Percentiles rank a stretch among this genome's conserved stretches.
Conservation (phyloP, 2,329 filamentous ascomycete species). For the Alternaria dauci region DNA sequence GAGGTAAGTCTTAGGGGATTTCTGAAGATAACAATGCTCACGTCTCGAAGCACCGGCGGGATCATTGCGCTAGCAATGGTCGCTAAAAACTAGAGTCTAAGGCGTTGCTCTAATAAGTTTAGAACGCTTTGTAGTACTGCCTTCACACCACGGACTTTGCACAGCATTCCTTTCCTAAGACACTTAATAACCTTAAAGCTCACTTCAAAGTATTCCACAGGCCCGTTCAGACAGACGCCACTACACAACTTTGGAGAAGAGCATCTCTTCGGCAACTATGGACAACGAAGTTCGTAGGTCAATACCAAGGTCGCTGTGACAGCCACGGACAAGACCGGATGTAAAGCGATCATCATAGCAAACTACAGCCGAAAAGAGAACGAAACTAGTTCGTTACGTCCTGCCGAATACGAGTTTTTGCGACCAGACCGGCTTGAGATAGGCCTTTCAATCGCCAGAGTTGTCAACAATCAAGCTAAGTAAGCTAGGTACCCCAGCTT, state of each 20-base stretch:
- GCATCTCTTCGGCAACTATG: constrained; percentile 28
- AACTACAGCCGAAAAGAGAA: constrained; percentile 10
- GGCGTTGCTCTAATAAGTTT: constrained; percentile 49
- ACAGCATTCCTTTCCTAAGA: constrained; percentile 47
- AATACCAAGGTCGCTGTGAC: not conserved
- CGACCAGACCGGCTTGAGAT: not conserved
- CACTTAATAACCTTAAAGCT: constrained; percentile 10
- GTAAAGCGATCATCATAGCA: constrained; percentile 32
- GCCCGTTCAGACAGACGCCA: not conserved
- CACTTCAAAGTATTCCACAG: not conserved
- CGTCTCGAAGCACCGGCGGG: constrained; percentile 51
- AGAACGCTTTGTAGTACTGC: constrained; percentile 51
- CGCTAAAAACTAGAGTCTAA: constrained; percentile 50
- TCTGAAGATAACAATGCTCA: not conserved
- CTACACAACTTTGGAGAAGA: not conserved
- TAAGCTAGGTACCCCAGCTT: too few relatives aligned
- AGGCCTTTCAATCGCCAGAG: not conserved
- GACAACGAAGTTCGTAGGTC: not conserved
- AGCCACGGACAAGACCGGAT: not conserved
- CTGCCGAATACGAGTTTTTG: not conserved
- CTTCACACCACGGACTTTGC: constrained; percentile 51
- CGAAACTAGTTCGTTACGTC: constrained; percentile 24
- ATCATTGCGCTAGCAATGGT: constrained; percentile 56
- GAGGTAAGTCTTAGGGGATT: constrained; percentile 16
- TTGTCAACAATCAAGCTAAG: too few relatives aligned